These are phyloP conservation scores for Suillus subluteus DNA, from an alignment of 768 basidiomycete genomes.

Conservation along the genomic window DNA sequence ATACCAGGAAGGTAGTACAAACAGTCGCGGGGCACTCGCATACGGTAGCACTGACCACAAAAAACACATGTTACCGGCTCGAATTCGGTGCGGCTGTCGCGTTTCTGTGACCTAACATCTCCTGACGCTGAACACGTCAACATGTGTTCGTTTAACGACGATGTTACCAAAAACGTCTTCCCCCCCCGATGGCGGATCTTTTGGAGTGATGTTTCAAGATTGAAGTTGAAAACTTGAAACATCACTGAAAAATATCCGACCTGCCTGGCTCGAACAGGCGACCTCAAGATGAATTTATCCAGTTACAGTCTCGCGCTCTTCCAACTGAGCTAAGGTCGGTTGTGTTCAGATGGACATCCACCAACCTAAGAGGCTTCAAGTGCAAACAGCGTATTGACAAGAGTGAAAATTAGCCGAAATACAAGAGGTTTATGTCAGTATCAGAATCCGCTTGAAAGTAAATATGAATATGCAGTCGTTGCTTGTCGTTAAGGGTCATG, in stretches of 20 bases:
- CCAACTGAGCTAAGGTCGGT: constrained; percentile 47
- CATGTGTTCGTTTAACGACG: no score
- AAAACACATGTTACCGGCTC: no score
- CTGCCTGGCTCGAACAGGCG: constrained; percentile 49
- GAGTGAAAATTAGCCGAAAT: constrained; percentile 11
- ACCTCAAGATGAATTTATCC: constrained; percentile 42
- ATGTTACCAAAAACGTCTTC: no score
- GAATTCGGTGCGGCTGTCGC: no score
- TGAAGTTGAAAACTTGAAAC: no score
- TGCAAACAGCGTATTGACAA: neutral
- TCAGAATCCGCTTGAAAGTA: constrained; percentile 8
- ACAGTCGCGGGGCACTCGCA: no score
- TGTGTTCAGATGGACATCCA: neutral
- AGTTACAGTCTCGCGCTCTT: constrained; percentile 54
- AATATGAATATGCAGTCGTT: constrained; percentile 14
- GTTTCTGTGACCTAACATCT: no score
- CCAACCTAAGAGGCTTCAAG: neutral
- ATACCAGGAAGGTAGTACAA: no score
- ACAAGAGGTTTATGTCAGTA: constrained; percentile 8
- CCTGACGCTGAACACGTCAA: no score
- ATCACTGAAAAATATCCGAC: constrained; percentile 28
- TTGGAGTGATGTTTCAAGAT: no score
- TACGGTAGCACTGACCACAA: no score
- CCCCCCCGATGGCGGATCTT: no score
- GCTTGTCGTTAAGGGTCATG: constrained; percentile 5